Evolutionary conservation across 2,329 filamentous ascomycete genomes (phyloP).

Genomic region (Huntiella savannae): DNA sequence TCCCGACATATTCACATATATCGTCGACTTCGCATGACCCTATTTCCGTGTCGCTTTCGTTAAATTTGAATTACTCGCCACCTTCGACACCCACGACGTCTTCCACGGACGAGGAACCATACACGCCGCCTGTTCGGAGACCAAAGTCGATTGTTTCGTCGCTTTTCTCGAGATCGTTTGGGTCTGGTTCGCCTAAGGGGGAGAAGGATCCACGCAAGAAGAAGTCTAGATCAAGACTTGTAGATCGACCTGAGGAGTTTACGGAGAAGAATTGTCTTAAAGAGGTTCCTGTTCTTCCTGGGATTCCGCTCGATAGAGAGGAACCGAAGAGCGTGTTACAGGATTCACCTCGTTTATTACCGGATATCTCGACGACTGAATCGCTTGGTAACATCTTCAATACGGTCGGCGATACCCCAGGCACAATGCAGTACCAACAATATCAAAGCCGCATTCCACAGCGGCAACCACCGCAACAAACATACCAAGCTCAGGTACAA

Average conservation of each 20-base stretch:
- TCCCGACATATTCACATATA: not conserved
- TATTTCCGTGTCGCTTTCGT: slow-evolving; percentile 2
- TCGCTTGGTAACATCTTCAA: not conserved
- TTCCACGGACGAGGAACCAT: not conserved
- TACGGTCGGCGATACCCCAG: not conserved
- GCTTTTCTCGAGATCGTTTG: slow-evolving; percentile 6
- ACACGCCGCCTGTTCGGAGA: slow-evolving; percentile 1
- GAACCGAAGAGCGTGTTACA: no score
- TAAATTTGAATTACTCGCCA: not conserved
- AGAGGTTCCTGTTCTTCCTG: no score
- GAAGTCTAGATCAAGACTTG: slow-evolving; percentile 2
- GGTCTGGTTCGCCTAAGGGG: slow-evolving; percentile 1
- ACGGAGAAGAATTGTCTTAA: no score
- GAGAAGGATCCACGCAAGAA: slow-evolving; percentile 5
- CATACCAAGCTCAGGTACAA: not conserved
- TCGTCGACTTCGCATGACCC: not conserved
- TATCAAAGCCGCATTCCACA: not conserved
- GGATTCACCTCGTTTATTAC: no score
- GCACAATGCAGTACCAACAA: not conserved
- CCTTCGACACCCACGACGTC: slow-evolving; percentile 1
- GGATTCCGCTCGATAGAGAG: no score
- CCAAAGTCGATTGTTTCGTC: slow-evolving; percentile 7
- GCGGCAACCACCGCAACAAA: not conserved
- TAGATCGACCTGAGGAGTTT: not conserved
- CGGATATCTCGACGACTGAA: not conserved